A percentile compares a stretch with the other conserved stretches of the same genome.
These are phyloP conservation scores for Rhododendron ovatum DNA, from an alignment of 148 eudicot species.

Conservation along the genomic window DNA sequence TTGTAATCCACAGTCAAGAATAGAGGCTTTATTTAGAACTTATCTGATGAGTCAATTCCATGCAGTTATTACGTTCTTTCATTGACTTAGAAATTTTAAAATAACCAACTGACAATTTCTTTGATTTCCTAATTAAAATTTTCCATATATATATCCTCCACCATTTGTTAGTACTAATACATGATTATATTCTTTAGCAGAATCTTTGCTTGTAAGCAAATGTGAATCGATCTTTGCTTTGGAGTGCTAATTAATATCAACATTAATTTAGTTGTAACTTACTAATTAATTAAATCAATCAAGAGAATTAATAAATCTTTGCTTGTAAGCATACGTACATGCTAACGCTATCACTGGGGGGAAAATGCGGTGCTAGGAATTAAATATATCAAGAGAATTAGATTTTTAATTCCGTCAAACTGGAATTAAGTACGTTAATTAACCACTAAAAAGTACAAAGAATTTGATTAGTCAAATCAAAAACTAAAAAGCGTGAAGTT, in stretches of 20 bases:
- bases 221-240: background rate
- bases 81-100: background rate
- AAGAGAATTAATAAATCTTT: too few relatives aligned
- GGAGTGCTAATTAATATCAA: background rate
- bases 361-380: background rate
- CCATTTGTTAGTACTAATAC: background rate
- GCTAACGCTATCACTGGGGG: background rate
- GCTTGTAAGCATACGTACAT: too few relatives aligned
- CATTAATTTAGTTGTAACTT: background rate
- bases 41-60: background rate
- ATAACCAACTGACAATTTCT: background rate
- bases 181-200: too few relatives aligned
- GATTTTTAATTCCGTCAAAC: background rate
- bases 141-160: background rate
- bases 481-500: background rate
- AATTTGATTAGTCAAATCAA: too few relatives aligned
- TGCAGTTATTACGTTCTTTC: background rate
- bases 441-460: too few relatives aligned
- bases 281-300: too few relatives aligned
- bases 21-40: background rate
- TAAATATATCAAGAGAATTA: background rate
- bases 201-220: background rate
- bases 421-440: background rate
- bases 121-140: background rate
- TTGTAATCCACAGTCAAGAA: background rate